Evolutionary conservation across 2,329 filamentous ascomycete genomes (phyloP), one percentile per base, ranked within the genome.

Genomic region (Botrytis paeoniae): DNA sequence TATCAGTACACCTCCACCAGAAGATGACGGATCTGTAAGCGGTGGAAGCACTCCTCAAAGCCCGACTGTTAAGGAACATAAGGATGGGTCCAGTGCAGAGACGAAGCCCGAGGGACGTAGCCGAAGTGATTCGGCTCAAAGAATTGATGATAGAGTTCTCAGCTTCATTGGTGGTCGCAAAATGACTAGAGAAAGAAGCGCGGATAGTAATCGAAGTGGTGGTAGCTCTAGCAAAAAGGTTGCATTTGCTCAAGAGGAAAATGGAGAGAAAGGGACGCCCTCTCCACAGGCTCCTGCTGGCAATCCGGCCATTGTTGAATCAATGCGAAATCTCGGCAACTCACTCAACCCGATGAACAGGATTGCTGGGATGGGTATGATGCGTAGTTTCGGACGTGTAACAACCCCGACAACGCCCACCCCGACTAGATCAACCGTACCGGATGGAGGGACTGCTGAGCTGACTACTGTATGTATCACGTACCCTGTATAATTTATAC

Each of bases 321-420:
- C 93, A 20, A 91, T 97, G 85, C 90, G 93, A 71, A 95, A 88
- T 80, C 86, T 97, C 74, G 91, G 93, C 54, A 96, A 88, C 80
- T 91, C 91, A 0, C 85, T 97, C 48, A 97, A 97, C 78, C 94
- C 94, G 4, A 91, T 97, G 81, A 93, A 90, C 62, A 89, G 93
- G 69, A 88, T 97, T 69, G 89, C 92, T 1, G 87, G 90, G 48
- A 94, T 96, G 80, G 88, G 88, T 72, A 87, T 91, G 80, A 91
- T 97, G 77, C 89, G 92, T 72, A 91, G 90, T 0, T 95, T 97
- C 78, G 92, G 93, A 1, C 85, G 91, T 70, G 75, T 75, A 54
- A 74, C 81, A 32, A 76, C 80, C 29, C 75, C 86, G 37, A 82
- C 84, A 35, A 73, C 83, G 25, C 77, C 83, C 22, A 78, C 82